phyloP scores from a whole-genome alignment of 2,329 filamentous ascomycete genomes.

The Cercospora sp. region DNA sequence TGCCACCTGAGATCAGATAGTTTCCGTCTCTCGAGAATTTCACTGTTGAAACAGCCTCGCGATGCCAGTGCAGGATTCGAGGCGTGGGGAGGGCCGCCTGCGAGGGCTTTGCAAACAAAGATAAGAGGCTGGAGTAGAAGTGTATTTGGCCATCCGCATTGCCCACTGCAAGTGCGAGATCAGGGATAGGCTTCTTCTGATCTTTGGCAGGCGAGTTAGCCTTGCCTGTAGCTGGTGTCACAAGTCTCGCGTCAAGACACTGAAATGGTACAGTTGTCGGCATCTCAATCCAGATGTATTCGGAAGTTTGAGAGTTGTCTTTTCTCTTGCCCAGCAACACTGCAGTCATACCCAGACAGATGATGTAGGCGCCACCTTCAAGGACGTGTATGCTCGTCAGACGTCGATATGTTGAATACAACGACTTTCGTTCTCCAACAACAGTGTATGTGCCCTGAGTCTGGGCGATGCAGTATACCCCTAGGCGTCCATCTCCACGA shows the following conservation, averaged over 20 bases:
- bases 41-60: slow-evolving; percentile 75
- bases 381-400: slow-evolving; percentile 48
- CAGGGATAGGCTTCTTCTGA: slow-evolving; percentile 37
- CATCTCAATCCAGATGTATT: slow-evolving; percentile 57
- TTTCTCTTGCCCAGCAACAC: slow-evolving; percentile 62
- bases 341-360: slow-evolving; percentile 55
- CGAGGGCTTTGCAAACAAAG: slow-evolving; percentile 29
- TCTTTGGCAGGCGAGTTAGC: not conserved
- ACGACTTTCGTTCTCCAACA: slow-evolving; percentile 40
- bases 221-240: slow-evolving; percentile 31
- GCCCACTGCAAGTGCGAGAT: slow-evolving; percentile 76
- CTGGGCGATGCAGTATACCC: slow-evolving; percentile 25
- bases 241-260: slow-evolving; percentile 62
- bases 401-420: slow-evolving; percentile 40
- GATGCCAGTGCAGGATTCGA: slow-evolving; percentile 86
- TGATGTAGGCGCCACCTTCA: slow-evolving; percentile 59
- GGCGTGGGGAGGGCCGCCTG: slow-evolving; percentile 45
- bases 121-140: slow-evolving; percentile 61
- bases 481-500: slow-evolving; percentile 14
- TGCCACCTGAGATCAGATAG: slow-evolving; percentile 90
- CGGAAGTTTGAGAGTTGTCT: slow-evolving; percentile 32
- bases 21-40: slow-evolving; percentile 97
- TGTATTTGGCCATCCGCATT: slow-evolving; percentile 74
- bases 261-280: slow-evolving; percentile 63
- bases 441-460: slow-evolving; percentile 30